Percentiles rank a stretch among this genome's conserved stretches.
These are phyloP conservation scores for Abelmoschus esculentus DNA, from an alignment of 345 rosid genomes.

Conservation along the genomic window DNA sequence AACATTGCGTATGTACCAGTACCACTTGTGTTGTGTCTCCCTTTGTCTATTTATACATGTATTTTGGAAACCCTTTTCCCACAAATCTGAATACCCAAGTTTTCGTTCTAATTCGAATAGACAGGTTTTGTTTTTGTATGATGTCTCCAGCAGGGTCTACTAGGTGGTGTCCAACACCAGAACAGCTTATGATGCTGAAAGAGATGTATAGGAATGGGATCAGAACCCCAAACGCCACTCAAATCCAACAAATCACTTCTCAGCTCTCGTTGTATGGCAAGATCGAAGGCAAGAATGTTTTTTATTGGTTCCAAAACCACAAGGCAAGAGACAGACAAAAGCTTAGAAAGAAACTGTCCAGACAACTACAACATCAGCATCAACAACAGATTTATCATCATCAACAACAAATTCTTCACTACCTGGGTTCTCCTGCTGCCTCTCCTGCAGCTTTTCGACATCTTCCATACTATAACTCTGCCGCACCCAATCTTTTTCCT, in stretches of 20 bases:
- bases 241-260: slow-evolving; percentile 78
- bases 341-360: slow-evolving; percentile 60
- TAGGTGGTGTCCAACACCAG: slow-evolving; percentile 96
- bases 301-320: slow-evolving; percentile 97
- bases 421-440: slow-evolving; percentile 30
- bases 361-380: slow-evolving; percentile 59
- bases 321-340: slow-evolving; percentile 83
- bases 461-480: slow-evolving; percentile 11
- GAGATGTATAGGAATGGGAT: slow-evolving; percentile 78
- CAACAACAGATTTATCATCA: slow-evolving; percentile 40
- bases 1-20: not conserved
- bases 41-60: not conserved
- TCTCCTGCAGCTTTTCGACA: slow-evolving; percentile 15
- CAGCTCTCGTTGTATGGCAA: slow-evolving; percentile 67
- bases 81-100: too few species aligned
- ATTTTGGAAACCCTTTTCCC: not conserved
- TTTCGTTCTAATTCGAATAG: not conserved
- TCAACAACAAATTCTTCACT: slow-evolving; percentile 22
- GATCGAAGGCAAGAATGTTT: slow-evolving; percentile 90
- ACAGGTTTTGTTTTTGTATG: not conserved
- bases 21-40: not conserved
- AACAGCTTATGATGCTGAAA: slow-evolving; percentile 83
- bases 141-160: slow-evolving; percentile 71
- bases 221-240: slow-evolving; percentile 75
- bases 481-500: slow-evolving; percentile 27